Percentiles rank a stretch among this genome's conserved stretches.
These are phyloP conservation scores for Arthrobotrys entomopaga DNA, from an alignment of 2,329 filamentous ascomycete genomes.

Conservation along the genomic window DNA sequence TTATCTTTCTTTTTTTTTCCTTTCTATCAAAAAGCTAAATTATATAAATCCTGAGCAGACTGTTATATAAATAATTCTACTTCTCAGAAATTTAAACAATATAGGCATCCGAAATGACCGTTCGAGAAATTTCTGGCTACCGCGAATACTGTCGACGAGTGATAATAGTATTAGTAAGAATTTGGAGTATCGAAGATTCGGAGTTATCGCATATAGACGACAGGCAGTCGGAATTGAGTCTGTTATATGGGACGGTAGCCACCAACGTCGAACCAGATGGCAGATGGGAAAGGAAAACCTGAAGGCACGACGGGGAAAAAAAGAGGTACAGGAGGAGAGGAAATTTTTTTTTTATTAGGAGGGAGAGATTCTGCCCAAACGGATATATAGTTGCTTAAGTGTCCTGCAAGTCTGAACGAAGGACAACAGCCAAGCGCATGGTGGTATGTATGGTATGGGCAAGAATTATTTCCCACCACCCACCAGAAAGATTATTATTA, in stretches of 20 bases:
- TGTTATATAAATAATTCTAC: too few species aligned
- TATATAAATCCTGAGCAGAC: constrained; percentile 2
- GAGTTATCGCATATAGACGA: constrained; percentile 25
- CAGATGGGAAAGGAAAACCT: constrained; percentile 23
- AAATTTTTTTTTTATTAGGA: constrained; percentile 45
- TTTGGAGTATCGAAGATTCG: constrained; percentile 37
- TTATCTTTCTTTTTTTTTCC: neutral
- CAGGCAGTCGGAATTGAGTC: constrained; percentile 32
- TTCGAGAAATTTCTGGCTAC: constrained; percentile 54
- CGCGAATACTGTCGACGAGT: constrained; percentile 26
- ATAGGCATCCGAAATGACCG: neutral
- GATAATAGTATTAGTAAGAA: constrained; percentile 33
- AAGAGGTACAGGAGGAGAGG: constrained; percentile 36
- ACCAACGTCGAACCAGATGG: constrained; percentile 42
- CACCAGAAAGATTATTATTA: constrained; percentile 14
- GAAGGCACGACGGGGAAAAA: too few species aligned
- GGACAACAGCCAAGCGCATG: constrained; percentile 45
- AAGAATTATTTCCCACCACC: constrained; percentile 49
- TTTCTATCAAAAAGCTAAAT: neutral
- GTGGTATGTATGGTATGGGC: too few species aligned
- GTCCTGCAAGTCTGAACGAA: constrained; percentile 44
- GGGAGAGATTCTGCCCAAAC: constrained; percentile 42
- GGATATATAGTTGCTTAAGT: constrained; percentile 55
- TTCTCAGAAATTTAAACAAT: too few species aligned
- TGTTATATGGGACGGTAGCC: constrained; percentile 47